Conservation (phyloP, 1,284 basidiomycete genomes). For the Tylopilus sp. region DNA sequence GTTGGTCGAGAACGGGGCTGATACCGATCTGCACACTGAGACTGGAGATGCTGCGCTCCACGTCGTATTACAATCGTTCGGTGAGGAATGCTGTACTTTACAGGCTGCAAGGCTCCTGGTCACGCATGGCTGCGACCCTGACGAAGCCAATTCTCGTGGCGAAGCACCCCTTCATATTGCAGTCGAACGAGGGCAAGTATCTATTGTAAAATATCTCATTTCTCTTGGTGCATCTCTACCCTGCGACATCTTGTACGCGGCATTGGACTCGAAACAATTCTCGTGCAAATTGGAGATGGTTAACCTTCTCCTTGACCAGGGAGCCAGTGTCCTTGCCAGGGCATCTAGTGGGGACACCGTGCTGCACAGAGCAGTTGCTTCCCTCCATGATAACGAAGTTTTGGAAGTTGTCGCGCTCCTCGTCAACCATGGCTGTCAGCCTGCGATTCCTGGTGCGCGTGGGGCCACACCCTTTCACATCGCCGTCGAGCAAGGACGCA, state of each 20-base stretch:
- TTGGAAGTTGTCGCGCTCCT: background rate
- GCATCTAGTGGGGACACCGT: background rate
- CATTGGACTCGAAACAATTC: background rate
- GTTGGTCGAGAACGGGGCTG: background rate
- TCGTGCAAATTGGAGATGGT: background rate
- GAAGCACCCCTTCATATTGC: background rate
- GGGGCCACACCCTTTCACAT: background rate
- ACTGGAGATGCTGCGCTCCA: background rate
- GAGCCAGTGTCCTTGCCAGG: background rate
- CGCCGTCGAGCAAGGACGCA: background rate
- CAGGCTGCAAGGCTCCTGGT: background rate
- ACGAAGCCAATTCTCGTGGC: background rate
- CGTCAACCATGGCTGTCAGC: background rate
- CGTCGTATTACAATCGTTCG: background rate
- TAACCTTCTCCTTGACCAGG: background rate
- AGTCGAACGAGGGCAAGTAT: background rate
- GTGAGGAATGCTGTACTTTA: background rate
- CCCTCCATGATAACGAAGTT: background rate
- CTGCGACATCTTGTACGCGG: background rate
- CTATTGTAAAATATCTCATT: background rate
- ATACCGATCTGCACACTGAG: background rate
- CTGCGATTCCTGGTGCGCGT: background rate
- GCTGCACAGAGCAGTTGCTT: background rate
- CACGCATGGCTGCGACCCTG: background rate
- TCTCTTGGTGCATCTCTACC: background rate